phyloP scores from a whole-genome alignment of 2,329 filamentous ascomycete genomes.

The Aureobasidium sp. region DNA sequence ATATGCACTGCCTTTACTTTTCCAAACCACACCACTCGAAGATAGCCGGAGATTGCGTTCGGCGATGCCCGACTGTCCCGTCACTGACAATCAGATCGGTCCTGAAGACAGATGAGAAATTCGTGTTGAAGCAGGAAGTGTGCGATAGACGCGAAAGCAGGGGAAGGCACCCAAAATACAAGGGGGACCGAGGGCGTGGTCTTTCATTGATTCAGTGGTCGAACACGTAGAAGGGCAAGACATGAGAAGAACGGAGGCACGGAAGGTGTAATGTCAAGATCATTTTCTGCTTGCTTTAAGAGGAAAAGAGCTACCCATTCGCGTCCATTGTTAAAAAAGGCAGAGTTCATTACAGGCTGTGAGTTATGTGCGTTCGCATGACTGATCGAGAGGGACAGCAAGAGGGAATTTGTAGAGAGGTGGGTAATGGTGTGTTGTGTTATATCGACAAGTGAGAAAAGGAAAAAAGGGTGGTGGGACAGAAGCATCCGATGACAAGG shows the following conservation, averaged over 20 bases:
- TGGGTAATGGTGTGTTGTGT: neutral
- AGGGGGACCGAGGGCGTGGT: too few species aligned
- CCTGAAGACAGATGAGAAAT: too few species aligned
- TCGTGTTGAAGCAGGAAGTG: too few species aligned
- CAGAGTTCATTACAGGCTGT: conserved; percentile 7
- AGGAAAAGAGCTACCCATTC: neutral
- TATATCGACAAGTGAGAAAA: conserved; percentile 12
- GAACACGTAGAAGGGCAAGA: too few species aligned
- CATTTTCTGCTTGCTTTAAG: neutral
- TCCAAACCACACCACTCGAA: too few species aligned
- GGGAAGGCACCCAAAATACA: too few species aligned
- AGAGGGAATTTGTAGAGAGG: conserved; percentile 16
- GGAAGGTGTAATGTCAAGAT: neutral
- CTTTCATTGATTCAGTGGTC: too few species aligned
- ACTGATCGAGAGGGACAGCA: conserved; percentile 28
- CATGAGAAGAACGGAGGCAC: neutral
- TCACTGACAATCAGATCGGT: too few species aligned
- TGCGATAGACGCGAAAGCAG: too few species aligned
- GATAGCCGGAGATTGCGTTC: too few species aligned
- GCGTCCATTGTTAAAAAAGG: neutral
- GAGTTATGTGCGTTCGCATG: conserved; percentile 23
- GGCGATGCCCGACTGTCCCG: too few species aligned
- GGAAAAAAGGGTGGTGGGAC: neutral
- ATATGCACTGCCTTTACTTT: too few species aligned
- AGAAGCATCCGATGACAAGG: conserved; percentile 20